These are phyloP conservation scores for Leucogyrophana mollusca DNA, from an alignment of 768 basidiomycete species.

Conservation along the genomic window DNA sequence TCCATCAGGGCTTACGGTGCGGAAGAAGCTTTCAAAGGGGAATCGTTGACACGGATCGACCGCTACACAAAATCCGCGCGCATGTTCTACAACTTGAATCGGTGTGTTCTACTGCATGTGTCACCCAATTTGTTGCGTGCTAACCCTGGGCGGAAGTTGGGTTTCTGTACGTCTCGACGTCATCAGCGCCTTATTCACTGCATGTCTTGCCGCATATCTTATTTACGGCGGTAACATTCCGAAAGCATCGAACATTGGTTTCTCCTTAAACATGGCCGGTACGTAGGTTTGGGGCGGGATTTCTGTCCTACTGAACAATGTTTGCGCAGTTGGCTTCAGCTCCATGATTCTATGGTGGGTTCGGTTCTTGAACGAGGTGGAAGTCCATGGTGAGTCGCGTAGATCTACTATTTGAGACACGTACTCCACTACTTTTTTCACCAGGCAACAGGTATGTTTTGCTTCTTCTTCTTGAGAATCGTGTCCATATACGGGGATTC, in stretches of 20 bases:
- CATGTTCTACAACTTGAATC: slow-evolving; percentile 48
- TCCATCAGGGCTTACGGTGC: slow-evolving; percentile 59
- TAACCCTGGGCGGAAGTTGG: slow-evolving; percentile 34
- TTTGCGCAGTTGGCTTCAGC: slow-evolving; percentile 47
- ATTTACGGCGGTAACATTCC: slow-evolving; percentile 43
- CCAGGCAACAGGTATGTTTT: slow-evolving; percentile 15
- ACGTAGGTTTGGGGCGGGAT: not conserved
- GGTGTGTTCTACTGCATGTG: slow-evolving; percentile 32
- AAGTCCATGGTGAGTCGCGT: slow-evolving; percentile 37
- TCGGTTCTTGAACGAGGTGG: slow-evolving; percentile 41
- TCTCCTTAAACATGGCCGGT: slow-evolving; percentile 43
- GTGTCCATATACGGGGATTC: too few relatives aligned
- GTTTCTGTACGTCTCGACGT: slow-evolving; percentile 53
- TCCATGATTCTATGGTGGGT: slow-evolving; percentile 52
- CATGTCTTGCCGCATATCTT: slow-evolving; percentile 49
- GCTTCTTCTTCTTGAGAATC: too few relatives aligned
- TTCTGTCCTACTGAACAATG: too few relatives aligned
- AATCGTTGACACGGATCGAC: slow-evolving; percentile 47
- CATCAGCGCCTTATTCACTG: slow-evolving; percentile 49
- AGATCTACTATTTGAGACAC: not conserved
- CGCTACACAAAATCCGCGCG: slow-evolving; percentile 40
- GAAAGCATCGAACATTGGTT: slow-evolving; percentile 38
- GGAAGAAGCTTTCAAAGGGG: slow-evolving; percentile 38
- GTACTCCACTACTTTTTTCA: too few relatives aligned
- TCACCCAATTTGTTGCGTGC: not conserved